Evolutionary conservation across 2,329 filamentous ascomycete species (phyloP).

Genomic region (Xylariaceae sp.): DNA sequence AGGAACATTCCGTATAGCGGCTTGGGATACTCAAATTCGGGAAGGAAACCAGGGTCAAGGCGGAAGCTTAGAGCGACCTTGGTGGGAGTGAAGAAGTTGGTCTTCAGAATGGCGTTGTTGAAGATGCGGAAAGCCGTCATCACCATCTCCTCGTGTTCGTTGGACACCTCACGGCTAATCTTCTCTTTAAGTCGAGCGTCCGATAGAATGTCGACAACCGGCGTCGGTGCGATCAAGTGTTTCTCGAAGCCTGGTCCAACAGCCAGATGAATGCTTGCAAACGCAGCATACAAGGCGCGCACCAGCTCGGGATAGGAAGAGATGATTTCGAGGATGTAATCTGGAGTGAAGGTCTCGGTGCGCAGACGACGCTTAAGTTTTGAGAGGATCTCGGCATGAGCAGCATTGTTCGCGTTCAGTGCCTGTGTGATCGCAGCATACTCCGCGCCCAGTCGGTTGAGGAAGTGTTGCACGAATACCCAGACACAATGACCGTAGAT

Average conservation of each 20-base stretch:
- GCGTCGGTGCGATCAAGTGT: conserved; percentile 49
- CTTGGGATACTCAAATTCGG: conserved; percentile 87
- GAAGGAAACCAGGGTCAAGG: conserved; percentile 82
- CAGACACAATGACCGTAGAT: conserved; percentile 97
- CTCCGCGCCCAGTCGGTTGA: conserved; percentile 90
- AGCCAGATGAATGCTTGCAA: conserved; percentile 77
- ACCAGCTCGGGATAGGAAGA: conserved; percentile 83
- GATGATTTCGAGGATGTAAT: conserved; percentile 98
- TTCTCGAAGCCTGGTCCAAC: conserved; percentile 48
- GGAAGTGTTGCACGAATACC: conserved; percentile 97
- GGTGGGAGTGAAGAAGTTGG: conserved; percentile 94
- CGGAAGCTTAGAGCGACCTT: conserved; percentile 98
- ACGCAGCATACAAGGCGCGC: conserved; percentile 82
- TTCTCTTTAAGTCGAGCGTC: conserved; percentile 69
- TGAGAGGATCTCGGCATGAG: conserved; percentile 79
- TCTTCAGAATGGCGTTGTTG: conserved; percentile 91
- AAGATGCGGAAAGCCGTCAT: conserved; percentile 96
- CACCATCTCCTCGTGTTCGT: conserved; percentile 97
- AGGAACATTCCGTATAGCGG: conserved; percentile 98
- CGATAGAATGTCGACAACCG: conserved; percentile 65
- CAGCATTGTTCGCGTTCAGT: conserved; percentile 74
- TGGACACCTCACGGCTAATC: conserved; percentile 75
- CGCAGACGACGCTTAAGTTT: conserved; percentile 95
- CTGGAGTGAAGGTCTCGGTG: conserved; percentile 94
- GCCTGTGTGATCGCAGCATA: conserved; percentile 83